A percentile compares a stretch with the other conserved stretches of the same genome.
These are phyloP conservation scores for Mycena kentingensis DNA, from an alignment of 768 basidiomycete genomes.

Conservation along the genomic window DNA sequence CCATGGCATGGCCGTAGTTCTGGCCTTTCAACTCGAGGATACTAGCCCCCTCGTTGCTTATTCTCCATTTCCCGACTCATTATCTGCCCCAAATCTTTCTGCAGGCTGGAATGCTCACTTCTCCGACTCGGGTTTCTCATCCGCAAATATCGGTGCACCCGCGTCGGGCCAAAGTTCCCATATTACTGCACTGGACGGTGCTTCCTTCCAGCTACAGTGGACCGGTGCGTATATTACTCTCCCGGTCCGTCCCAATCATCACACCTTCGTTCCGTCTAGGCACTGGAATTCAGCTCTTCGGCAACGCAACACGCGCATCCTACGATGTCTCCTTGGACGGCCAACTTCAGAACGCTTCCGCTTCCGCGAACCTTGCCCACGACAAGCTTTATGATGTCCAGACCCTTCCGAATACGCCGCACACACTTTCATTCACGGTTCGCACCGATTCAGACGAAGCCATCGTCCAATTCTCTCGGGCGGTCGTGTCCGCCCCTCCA, in stretches of 20 bases:
- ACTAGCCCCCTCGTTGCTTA: slow-evolving; percentile 67
- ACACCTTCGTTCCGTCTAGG: slow-evolving; percentile 40
- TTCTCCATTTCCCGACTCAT: slow-evolving; percentile 59
- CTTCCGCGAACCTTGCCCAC: slow-evolving; percentile 28
- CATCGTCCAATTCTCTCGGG: slow-evolving; percentile 59
- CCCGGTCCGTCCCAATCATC: not conserved
- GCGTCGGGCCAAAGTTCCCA: slow-evolving; percentile 63
- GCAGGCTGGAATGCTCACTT: slow-evolving; percentile 75
- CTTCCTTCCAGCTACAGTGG: slow-evolving; percentile 59
- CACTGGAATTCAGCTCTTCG: slow-evolving; percentile 62
- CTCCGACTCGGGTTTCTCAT: slow-evolving; percentile 49
- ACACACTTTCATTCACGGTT: slow-evolving; percentile 58
- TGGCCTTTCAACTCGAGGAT: slow-evolving; percentile 58
- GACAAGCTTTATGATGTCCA: slow-evolving; percentile 53
- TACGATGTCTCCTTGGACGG: slow-evolving; percentile 61
- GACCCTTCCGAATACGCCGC: slow-evolving; percentile 48
- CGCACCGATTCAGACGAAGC: slow-evolving; percentile 36
- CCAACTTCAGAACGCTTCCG: slow-evolving; percentile 9
- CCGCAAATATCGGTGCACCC: slow-evolving; percentile 37
- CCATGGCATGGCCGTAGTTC: slow-evolving; percentile 38
- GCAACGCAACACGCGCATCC: slow-evolving; percentile 45
- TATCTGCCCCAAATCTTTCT: slow-evolving; percentile 47
- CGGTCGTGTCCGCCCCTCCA: slow-evolving; percentile 46
- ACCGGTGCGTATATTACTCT: slow-evolving; percentile 67
- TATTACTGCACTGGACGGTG: slow-evolving; percentile 60